A percentile compares a stretch with the other conserved stretches of the same genome.
Conservation (phyloP, 495 filamentous ascomycete genomes). For the Trichoderma gamsii region DNA sequence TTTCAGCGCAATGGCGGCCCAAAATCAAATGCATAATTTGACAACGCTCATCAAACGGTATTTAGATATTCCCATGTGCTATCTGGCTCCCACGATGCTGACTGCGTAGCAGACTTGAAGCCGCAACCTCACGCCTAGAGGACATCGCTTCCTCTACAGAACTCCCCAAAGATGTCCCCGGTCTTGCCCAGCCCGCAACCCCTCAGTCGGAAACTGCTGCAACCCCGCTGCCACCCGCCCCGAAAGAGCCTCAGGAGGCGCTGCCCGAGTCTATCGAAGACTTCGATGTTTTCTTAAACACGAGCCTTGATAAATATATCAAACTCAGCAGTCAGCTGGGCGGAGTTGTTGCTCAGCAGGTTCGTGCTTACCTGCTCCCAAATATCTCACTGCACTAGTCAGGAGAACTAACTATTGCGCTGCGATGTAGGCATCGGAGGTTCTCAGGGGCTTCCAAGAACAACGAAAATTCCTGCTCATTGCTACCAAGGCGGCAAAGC, state of each 20-base stretch:
- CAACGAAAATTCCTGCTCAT: constrained; percentile 84
- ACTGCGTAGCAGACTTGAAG: constrained; percentile 74
- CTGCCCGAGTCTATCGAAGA: constrained; percentile 75
- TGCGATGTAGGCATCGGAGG: constrained; percentile 28
- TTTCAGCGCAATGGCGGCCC: constrained; percentile 39
- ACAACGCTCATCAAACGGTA: constrained; percentile 98
- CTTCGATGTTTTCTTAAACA: constrained; percentile 73
- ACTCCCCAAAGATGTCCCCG: constrained; percentile 42
- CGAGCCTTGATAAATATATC: constrained; percentile 70
- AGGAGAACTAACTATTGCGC: constrained; percentile 3
- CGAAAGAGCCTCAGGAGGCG: constrained; percentile 47
- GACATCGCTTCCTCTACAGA: constrained; percentile 80
- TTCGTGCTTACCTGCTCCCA: constrained; percentile 26
- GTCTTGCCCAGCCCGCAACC: constrained; percentile 25
- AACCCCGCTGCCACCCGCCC: constrained; percentile 30
- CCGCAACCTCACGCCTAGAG: constrained; percentile 91
- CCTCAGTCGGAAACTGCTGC: constrained; percentile 27
- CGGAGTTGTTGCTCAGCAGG: constrained; percentile 74
- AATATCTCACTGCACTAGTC: background rate
- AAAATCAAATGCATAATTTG: constrained; percentile 84
- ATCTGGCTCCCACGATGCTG: background rate
- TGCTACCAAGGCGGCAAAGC: constrained; percentile 87
- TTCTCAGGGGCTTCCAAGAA: constrained; percentile 58
- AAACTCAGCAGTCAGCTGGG: constrained; percentile 71
- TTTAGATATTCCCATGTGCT: background rate